Evolutionary conservation across 257 asterid species (phyloP), one percentile per base, ranked within the genome.

Genomic region (Vinca minor): DNA sequence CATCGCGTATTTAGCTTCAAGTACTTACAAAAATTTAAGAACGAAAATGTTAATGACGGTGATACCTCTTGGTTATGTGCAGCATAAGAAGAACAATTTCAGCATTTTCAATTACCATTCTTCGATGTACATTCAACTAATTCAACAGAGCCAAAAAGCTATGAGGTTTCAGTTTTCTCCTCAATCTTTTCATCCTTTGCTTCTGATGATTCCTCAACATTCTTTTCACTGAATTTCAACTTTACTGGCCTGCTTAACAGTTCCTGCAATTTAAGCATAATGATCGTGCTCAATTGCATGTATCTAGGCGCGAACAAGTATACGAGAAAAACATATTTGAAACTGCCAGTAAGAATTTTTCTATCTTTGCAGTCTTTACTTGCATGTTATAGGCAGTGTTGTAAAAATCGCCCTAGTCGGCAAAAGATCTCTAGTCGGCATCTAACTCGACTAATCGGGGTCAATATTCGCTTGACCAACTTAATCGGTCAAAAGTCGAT

Each of bases 221-320:
- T 69, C 76, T 48, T 81, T 65, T 79, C 88, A 15, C 93, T 86
- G 59, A 86, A 65, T 66, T 81, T 86, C 81, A 89, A 65, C 34
- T 73, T 73, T 53, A 89, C 64, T 41, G 87, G 86, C 60, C 96
- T 78, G 48, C 95, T 89, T 84, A 86, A 54, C 79, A 89, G 65
- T 66, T 89, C 96, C 96, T 89, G 71, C 77, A 50, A 42, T 26
- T 64, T 68, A 17, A 60, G 58, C 59, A 57, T 59, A 21, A 11
- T 7, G n/a, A n/a, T n/a, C n/a, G n/a, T n/a, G n/a, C n/a, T n/a
- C n/a, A n/a, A n/a, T n/a, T n/a, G n/a, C n/a, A 36, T 5, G 23
- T 5, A 14, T 9, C 63, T 58, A 1, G 4, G 0, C 5, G 35
- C 36, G 32, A 49, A 34, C 28, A 21, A 31, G 35, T 13, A 31